These are phyloP conservation scores for Sugiyamaella floridensis DNA, from an alignment of 805 yeast species.

Conservation along the genomic window DNA sequence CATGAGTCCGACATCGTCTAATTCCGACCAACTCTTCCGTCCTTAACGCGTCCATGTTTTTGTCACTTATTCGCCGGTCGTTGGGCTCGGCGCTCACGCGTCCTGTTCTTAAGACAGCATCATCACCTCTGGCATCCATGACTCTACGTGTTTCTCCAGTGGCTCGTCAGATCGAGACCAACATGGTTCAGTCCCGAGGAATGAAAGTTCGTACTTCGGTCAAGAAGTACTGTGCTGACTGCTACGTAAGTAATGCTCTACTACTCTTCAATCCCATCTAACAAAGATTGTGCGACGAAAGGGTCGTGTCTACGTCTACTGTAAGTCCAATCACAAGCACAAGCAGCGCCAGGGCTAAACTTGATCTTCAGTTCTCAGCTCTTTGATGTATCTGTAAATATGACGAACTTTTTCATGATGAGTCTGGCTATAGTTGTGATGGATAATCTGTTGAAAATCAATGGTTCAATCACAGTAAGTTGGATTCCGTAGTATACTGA, in stretches of 20 bases:
- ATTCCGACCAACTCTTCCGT: background rate
- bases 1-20: background rate
- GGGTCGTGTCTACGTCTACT: slow-evolving; percentile 87
- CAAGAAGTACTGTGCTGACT: slow-evolving; percentile 86
- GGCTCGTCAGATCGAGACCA: background rate
- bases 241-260: slow-evolving; percentile 44
- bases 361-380: background rate
- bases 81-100: background rate
- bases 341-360: slow-evolving; percentile 73
- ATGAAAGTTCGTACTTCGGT: slow-evolving; percentile 91
- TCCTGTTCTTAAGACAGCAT: background rate
- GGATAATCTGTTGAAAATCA: background rate
- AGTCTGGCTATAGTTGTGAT: background rate
- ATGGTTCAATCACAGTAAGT: too few relatives aligned
- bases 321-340: slow-evolving; percentile 89
- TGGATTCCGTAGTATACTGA: too few relatives aligned
- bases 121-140: background rate
- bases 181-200: slow-evolving; percentile 43
- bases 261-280: background rate
- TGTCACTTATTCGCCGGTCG: background rate
- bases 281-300: slow-evolving; percentile 79
- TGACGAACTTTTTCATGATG: background rate
- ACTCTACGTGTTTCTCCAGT: background rate
- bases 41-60: background rate
- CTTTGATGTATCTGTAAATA: background rate